Percentiles rank a stretch among this genome's conserved stretches.
Evolutionary conservation across 192 early-diverging fungal species (phyloP).

Genomic region (Coemansia sp.): DNA sequence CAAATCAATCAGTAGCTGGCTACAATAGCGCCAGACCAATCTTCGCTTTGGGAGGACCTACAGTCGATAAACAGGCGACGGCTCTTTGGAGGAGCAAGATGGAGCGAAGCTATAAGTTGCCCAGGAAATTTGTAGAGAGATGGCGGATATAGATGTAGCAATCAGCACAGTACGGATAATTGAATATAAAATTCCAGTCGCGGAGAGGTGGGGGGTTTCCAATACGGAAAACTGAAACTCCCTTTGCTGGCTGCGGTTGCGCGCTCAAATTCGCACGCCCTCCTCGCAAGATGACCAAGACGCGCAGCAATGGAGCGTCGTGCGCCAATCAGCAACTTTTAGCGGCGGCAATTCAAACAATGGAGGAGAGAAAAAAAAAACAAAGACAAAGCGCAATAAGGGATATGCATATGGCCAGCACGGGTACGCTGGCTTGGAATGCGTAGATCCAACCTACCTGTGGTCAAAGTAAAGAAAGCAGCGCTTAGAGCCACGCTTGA

Average conservation of each 20-base stretch:
- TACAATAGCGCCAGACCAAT: neutral
- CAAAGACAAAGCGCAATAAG: neutral
- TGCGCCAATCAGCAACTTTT: neutral
- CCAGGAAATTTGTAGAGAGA: neutral
- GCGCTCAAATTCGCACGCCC: neutral
- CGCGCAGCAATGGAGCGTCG: neutral
- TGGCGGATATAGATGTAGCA: neutral
- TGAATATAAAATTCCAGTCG: neutral
- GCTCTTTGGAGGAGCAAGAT: neutral
- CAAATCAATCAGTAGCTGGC: neutral
- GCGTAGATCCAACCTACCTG: neutral
- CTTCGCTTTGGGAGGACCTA: neutral
- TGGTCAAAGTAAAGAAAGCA: neutral
- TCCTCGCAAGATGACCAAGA: neutral
- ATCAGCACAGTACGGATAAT: neutral
- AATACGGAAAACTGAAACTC: neutral
- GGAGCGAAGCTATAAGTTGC: neutral
- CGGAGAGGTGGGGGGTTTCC: neutral
- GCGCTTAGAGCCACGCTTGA: neutral
- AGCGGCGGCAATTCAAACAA: neutral
- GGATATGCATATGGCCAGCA: neutral
- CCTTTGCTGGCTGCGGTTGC: neutral
- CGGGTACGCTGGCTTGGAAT: neutral
- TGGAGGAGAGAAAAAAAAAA: neutral
- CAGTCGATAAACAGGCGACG: neutral